Evolutionary conservation across 208 protist genomes (phyloP).

Genomic region (Leishmania gerbilli): DNA sequence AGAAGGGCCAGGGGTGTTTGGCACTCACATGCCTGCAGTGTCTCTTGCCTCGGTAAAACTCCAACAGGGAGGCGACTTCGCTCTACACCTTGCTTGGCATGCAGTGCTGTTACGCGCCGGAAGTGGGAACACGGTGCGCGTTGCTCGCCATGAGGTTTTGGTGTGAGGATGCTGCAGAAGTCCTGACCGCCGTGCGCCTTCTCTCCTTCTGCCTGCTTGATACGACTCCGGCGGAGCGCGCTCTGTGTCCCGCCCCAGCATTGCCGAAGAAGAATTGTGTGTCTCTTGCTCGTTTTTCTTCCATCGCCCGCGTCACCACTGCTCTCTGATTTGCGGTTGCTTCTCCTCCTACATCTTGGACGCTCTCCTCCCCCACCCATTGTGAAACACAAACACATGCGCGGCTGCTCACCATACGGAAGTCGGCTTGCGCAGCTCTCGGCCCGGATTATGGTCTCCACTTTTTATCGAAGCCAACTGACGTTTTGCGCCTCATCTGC

Average conservation of each 20-base stretch:
- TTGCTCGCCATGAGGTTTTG: neutral
- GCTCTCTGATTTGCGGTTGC: neutral
- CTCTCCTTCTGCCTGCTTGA: neutral
- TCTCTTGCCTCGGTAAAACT: neutral
- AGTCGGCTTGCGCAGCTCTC: neutral
- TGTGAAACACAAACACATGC: neutral
- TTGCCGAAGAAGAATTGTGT: neutral
- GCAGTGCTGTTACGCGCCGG: neutral
- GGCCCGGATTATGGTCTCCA: neutral
- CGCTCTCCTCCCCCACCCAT: neutral
- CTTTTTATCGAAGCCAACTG: neutral
- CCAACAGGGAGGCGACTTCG: neutral
- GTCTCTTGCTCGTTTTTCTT: neutral
- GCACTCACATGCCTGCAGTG: neutral
- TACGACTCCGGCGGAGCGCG: neutral
- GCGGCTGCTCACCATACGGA: neutral
- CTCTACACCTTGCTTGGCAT: neutral
- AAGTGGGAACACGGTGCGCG: neutral
- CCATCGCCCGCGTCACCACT: neutral
- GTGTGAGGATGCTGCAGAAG: neutral
- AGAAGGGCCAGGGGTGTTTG: neutral
- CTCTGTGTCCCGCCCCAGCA: neutral
- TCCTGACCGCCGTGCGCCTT: neutral
- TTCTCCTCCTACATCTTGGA: conserved; percentile 5
- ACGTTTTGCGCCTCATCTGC: neutral